phyloP scores from a whole-genome alignment of 1,284 basidiomycete species.

The Wolfiporia cocos region DNA sequence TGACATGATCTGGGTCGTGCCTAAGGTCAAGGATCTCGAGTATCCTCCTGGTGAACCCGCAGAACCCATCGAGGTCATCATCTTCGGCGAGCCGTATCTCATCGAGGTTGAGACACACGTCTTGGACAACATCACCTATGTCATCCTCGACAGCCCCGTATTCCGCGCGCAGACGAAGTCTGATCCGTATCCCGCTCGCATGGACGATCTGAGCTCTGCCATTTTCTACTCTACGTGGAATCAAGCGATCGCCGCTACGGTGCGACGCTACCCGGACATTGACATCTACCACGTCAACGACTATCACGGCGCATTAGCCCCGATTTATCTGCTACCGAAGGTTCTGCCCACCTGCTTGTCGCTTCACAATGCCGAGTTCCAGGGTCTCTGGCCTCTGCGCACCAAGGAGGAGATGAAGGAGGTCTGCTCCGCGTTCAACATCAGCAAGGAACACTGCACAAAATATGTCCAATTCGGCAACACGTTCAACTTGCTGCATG shows the following conservation, averaged over 20 bases:
- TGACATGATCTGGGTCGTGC: conserved; percentile 87
- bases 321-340: conserved; percentile 86
- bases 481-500: conserved; percentile 91
- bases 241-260: conserved; percentile 87
- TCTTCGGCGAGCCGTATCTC: conserved; percentile 90
- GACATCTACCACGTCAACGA: conserved; percentile 91
- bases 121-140: conserved; percentile 90
- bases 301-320: conserved; percentile 87
- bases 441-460: conserved; percentile 89
- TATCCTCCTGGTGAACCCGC: conserved; percentile 87
- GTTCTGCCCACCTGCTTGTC: conserved; percentile 86
- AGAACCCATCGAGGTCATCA: conserved; percentile 91
- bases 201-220: conserved; percentile 92
- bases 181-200: conserved; percentile 90
- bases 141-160: conserved; percentile 89
- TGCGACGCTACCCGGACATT: conserved; percentile 77
- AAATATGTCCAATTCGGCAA: conserved; percentile 97
- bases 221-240: conserved; percentile 98
- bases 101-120: conserved; percentile 92
- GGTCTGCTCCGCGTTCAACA: conserved; percentile 93
- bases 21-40: conserved; percentile 90
- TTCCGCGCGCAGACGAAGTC: conserved; percentile 93
- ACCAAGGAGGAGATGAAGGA: conserved; percentile 98
- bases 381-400: conserved; percentile 90
- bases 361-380: conserved; percentile 95